phyloP scores from a whole-genome alignment of 2,329 filamentous ascomycete species.

The Escovopsis sp. region DNA sequence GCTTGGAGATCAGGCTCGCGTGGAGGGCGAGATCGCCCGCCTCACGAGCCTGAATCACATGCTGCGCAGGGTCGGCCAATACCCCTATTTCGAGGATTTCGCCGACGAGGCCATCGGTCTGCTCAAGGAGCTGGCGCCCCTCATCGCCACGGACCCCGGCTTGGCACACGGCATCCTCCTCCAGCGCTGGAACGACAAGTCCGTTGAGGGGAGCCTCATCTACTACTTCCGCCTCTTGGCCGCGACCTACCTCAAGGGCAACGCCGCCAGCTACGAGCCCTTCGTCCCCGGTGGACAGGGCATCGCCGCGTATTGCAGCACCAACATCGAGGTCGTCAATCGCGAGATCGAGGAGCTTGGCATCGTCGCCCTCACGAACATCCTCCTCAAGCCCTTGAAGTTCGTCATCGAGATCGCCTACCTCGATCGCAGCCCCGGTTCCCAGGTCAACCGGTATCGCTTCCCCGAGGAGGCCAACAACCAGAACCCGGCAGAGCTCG shows the following conservation, averaged over 20 bases:
- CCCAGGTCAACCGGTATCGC: conserved; percentile 56
- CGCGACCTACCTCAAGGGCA: conserved; percentile 67
- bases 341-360: conserved; percentile 88
- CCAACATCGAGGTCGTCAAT: conserved; percentile 56
- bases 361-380: conserved; percentile 59
- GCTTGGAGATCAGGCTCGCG: conserved; percentile 44
- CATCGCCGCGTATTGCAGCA: conserved; percentile 53
- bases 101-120: conserved; percentile 58
- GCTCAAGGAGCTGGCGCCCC: conserved; percentile 44
- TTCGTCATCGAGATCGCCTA: conserved; percentile 81
- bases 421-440: conserved; percentile 69
- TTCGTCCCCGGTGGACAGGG: conserved; percentile 49
- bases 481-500: conserved; percentile 27
- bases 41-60: conserved; percentile 56
- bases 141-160: conserved; percentile 40
- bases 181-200: conserved; percentile 58
- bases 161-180: conserved; percentile 39
- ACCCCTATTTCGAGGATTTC: conserved; percentile 63
- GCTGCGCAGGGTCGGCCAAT: conserved; percentile 56
- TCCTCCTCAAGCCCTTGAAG: conserved; percentile 63
- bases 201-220: conserved; percentile 58
- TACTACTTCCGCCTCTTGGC: conserved; percentile 76
- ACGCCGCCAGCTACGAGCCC: conserved; percentile 51
- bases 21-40: conserved; percentile 57
- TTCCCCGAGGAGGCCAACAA: conserved; percentile 40